Percentiles rank a stretch among this genome's conserved stretches.
phyloP scores from a whole-genome alignment of 164 flowering plant genomes.

The Tetrastigma voinierianum region DNA sequence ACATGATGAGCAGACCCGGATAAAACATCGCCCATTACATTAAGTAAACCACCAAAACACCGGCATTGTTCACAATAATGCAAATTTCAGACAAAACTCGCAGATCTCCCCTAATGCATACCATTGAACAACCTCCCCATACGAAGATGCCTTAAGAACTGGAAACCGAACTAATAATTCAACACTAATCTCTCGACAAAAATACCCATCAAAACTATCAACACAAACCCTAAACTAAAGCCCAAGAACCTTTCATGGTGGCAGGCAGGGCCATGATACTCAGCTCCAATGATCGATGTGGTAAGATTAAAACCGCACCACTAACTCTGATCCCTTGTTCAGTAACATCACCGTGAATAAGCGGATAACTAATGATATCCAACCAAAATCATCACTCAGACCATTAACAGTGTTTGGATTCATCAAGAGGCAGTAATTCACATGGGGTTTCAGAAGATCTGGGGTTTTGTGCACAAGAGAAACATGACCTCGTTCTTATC shows the following conservation, averaged over 20 bases:
- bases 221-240: constrained; percentile 55
- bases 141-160: constrained; percentile 55
- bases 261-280: constrained; percentile 99
- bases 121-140: constrained; percentile 86
- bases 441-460: constrained; percentile 11
- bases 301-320: constrained; percentile 89
- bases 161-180: constrained; percentile 76
- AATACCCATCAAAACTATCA: constrained; percentile 78
- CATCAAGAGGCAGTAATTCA: constrained; percentile 24
- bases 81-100: constrained; percentile 78
- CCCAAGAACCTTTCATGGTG: constrained; percentile 92
- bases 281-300: constrained; percentile 91
- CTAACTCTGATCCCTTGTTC: constrained; percentile 53
- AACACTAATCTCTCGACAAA: constrained; percentile 81
- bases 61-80: constrained; percentile 85
- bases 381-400: constrained; percentile 27
- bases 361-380: constrained; percentile 48
- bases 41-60: constrained; percentile 91
- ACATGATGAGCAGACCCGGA: constrained; percentile 76
- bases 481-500: not conserved
- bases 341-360: constrained; percentile 25
- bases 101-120: constrained; percentile 71
- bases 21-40: constrained; percentile 97
- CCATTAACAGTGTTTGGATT: constrained; percentile 16
- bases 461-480: constrained; percentile 3